Percentiles rank a stretch among this genome's conserved stretches.
These are phyloP conservation scores for Myriosclerotinia scirpicola DNA, from an alignment of 2,329 filamentous ascomycete species.

Conservation along the genomic window DNA sequence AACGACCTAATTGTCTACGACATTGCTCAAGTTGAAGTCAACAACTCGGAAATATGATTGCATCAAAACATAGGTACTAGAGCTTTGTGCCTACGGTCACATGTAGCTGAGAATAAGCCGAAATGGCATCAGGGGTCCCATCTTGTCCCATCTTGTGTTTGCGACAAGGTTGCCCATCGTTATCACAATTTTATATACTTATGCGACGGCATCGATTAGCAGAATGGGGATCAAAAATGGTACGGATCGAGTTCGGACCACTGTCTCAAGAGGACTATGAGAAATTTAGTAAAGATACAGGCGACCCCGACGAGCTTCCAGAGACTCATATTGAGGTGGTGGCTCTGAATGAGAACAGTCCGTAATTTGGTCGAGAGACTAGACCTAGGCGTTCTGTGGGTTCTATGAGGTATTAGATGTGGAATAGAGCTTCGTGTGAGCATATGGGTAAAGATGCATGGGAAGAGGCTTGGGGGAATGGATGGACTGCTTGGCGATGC, in stretches of 20 bases:
- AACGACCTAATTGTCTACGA: too few species aligned
- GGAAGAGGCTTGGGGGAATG: not conserved
- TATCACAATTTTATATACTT: not conserved
- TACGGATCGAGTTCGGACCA: not conserved
- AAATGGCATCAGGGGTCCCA: too few species aligned
- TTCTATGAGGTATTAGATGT: not conserved
- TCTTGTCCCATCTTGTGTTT: not conserved
- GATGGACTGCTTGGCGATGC: not conserved
- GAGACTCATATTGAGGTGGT: not conserved
- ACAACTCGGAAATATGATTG: too few species aligned
- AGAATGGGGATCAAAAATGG: not conserved
- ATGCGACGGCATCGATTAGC: not conserved
- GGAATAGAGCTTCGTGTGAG: not conserved
- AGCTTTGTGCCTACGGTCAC: too few species aligned
- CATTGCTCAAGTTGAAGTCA: too few species aligned
- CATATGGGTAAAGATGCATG: too few species aligned
- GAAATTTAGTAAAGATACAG: not conserved
- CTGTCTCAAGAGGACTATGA: not conserved
- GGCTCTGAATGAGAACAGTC: not conserved
- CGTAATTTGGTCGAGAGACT: not conserved
- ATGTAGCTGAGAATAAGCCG: too few species aligned
- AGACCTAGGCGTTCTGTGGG: not conserved
- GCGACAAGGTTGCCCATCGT: not conserved
- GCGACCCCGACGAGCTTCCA: not conserved
- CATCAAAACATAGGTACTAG: too few species aligned